These are phyloP conservation scores for Arxiozyma bovina DNA, from an alignment of 1,139 yeast genomes.

Conservation along the genomic window DNA sequence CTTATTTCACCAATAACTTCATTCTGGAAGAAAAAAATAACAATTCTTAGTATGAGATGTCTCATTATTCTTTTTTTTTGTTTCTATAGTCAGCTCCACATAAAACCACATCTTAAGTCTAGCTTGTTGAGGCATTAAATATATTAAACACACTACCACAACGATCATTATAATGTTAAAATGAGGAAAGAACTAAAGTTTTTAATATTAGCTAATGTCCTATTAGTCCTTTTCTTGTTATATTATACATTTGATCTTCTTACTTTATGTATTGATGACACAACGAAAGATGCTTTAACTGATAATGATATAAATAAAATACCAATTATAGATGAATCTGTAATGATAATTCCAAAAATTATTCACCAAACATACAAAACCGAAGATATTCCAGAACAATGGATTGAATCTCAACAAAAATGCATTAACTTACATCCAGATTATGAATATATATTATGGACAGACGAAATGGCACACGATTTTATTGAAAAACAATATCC, in stretches of 20 bases:
- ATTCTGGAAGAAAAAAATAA: no score
- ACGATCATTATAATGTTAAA: neutral
- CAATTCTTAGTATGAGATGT: no score
- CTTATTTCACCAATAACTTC: no score
- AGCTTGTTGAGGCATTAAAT: no score
- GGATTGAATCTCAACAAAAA: slow-evolving; percentile 70
- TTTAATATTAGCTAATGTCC: slow-evolving; percentile 50
- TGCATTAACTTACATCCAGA: slow-evolving; percentile 79
- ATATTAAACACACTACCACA: no score
- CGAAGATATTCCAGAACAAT: slow-evolving; percentile 62
- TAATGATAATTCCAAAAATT: slow-evolving; percentile 58
- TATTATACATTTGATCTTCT: slow-evolving; percentile 68
- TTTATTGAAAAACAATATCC: slow-evolving; percentile 72
- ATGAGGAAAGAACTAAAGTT: slow-evolving; percentile 52
- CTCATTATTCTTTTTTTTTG: no score
- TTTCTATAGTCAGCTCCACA: no score
- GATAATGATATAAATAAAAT: slow-evolving; percentile 49
- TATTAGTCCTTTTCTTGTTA: slow-evolving; percentile 47
- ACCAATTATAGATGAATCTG: slow-evolving; percentile 31
- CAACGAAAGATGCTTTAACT: slow-evolving; percentile 53
- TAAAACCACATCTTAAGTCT: no score
- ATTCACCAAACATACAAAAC: slow-evolving; percentile 90
- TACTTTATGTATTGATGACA: slow-evolving; percentile 65
- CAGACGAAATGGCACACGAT: slow-evolving; percentile 73
- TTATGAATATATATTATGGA: slow-evolving; percentile 82